These are phyloP conservation scores for Bacidia rubella DNA, from an alignment of 495 filamentous ascomycete species.

Conservation along the genomic window DNA sequence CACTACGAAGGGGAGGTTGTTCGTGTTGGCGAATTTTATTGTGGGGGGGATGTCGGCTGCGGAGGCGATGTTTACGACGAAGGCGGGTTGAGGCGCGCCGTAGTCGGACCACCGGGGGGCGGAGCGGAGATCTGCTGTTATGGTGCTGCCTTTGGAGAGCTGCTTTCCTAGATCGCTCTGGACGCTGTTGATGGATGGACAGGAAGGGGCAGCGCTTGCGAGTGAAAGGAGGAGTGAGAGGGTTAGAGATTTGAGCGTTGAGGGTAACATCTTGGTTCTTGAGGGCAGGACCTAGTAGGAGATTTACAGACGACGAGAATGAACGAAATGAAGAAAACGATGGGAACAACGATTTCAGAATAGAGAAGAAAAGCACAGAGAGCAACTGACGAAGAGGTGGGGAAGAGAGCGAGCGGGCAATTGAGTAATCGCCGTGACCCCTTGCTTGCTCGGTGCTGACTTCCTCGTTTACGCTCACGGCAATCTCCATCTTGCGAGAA, in stretches of 20 bases:
- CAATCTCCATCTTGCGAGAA: no score
- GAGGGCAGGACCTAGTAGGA: background rate
- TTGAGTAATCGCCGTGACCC: no score
- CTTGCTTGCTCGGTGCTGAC: background rate
- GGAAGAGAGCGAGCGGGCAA: no score
- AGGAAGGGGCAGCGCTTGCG: background rate
- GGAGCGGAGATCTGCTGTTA: no score
- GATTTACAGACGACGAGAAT: background rate
- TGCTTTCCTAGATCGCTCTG: background rate
- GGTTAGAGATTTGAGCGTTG: background rate
- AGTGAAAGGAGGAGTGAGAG: background rate
- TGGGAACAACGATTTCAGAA: no score
- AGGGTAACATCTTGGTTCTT: background rate
- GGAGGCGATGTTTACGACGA: conserved; percentile 18
- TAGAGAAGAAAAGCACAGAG: no score
- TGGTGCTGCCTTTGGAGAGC: background rate
- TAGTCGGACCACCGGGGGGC: conserved; percentile 20
- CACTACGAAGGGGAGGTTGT: conserved; percentile 19
- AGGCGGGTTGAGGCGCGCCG: conserved; percentile 16
- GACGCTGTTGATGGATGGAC: background rate
- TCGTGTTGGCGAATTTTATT: conserved; percentile 7
- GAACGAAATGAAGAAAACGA: no score
- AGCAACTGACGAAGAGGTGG: no score
- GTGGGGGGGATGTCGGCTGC: conserved; percentile 20
- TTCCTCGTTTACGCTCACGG: background rate